A percentile compares a stretch with the other conserved stretches of the same genome.
phyloP scores from a whole-genome alignment of 768 basidiomycete species.

The Boletus fagicola region DNA sequence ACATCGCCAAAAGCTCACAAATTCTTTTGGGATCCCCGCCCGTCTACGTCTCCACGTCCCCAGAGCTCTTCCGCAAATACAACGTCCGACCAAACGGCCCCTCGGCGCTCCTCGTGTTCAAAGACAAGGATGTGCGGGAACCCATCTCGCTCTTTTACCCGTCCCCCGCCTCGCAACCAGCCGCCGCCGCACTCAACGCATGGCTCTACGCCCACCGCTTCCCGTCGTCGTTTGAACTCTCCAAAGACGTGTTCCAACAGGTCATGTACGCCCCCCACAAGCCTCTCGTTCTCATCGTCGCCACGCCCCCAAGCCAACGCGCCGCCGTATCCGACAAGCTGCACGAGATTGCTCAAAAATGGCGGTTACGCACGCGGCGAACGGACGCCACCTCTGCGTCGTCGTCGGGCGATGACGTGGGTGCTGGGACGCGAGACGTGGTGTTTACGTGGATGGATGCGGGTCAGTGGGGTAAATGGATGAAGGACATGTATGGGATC shows the following conservation, averaged over 20 bases:
- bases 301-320: slow-evolving; percentile 38
- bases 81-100: slow-evolving; percentile 38
- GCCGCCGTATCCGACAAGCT: slow-evolving; percentile 47
- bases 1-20: slow-evolving; percentile 56
- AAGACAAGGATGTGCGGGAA: slow-evolving; percentile 49
- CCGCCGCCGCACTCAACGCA: slow-evolving; percentile 25
- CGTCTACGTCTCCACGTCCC: slow-evolving; percentile 41
- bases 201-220: slow-evolving; percentile 75
- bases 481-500: slow-evolving; percentile 89
- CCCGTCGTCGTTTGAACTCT: slow-evolving; percentile 72
- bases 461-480: slow-evolving; percentile 81
- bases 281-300: slow-evolving; percentile 78
- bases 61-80: slow-evolving; percentile 35
- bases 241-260: slow-evolving; percentile 73
- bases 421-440: slow-evolving; percentile 45
- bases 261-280: slow-evolving; percentile 79
- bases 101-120: slow-evolving; percentile 68
- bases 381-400: background rate
- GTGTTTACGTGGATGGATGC: slow-evolving; percentile 91
- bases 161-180: background rate
- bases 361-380: slow-evolving; percentile 40
- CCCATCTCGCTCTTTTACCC: slow-evolving; percentile 45
- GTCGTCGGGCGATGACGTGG: slow-evolving; percentile 4
- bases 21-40: slow-evolving; percentile 49
- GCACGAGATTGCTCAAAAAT: slow-evolving; percentile 54